Base-by-base conservation (phyloP, 1,139 yeast species). In the Nakaseomyces nivariensis region DNA sequence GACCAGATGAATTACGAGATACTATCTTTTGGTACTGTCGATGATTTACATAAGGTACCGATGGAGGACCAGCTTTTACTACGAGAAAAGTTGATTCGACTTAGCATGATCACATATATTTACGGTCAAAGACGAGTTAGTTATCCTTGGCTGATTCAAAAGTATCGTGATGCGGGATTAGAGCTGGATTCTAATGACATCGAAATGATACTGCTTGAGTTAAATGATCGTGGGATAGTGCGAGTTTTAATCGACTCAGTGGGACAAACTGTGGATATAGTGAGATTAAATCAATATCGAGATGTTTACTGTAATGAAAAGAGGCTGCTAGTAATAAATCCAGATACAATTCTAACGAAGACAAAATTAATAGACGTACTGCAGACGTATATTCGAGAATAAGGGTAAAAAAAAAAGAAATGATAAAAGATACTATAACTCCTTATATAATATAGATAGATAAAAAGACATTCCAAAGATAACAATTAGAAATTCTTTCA, bases 291-390 rank as follows among this genome's bases (percentile, higher is more conserved):
- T 17, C 63, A 56, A 43, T 50, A 59, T 38, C 53, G 68, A 43
- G 68, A 64, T 50, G 59, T 64, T 0, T 63, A 63, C 45, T 51
- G 54, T 37, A 48, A 49, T 38, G 67, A 63, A 49, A 51, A 50
- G 24, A 51, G 50, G 17, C 48, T 63, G 22, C 47, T 43, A 2
- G 24, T 56, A 4, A 41, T 58, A 22, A 31, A 40, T 29, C 34
- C 24, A 7, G 37, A 46, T 3, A 42, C 48, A 1, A 17, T 29
- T 6, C 27, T 29, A 11, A 56, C 50, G 10, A 53, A 49, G 37
- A 32, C 43, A 6, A 10, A 37, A 2, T 38, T 60, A 17, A 24
- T 55, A 2, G 29, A 44, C 8, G 49, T 46, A 37, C 44, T 60
- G 8, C 37, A 43, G 24, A 29, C 26, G 11, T 60, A 61, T 61